Evolutionary conservation across 805 yeast genomes (phyloP), one percentile per base, ranked within the genome.

Genomic region (Kodamaea fukazawae): DNA sequence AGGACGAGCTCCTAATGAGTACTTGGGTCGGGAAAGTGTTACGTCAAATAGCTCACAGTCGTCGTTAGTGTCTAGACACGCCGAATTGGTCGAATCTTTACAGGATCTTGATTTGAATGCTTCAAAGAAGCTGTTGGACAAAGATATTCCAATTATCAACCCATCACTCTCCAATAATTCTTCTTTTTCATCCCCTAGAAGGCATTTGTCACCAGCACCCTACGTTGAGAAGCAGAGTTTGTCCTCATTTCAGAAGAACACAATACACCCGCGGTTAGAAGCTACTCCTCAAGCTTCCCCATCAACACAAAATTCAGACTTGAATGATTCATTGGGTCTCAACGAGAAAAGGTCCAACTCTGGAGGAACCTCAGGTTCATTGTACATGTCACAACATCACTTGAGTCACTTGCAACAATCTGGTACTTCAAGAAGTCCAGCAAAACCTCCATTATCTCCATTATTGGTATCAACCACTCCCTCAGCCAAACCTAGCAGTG

Each of bases 361-460:
- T 2, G 52, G 54, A 4, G 54, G 58, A 7, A 45, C n/a, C 11
- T 15, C 32, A 26, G 17, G 38, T 18, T 35, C 26, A n/a, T 25
- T 34, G 22, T 16, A 34, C 23, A 34, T 22, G 5, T 27, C 20
- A 11, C 16, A 20, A 11, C 35, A 32, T 15, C 35, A 32, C 17
- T 43, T 34, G 13, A 36, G 25, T 23, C 42, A 38, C 13, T 37
- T 38, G 17, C 32, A 32, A 7, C 23, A 32, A 7, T 33, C 34
- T 3, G 37, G 37, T 10, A 12, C 31, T 13, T 15, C 31, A 2
- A 38, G 32, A 16, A 32, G 34, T 7, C 37, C 42, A 6, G 36
- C 42, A 7, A 80, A 79, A 42, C 81, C 84, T 2, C 96, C 95
- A 4, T 57, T 86, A 23, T 87, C 96, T 0, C 96, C 96, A 0